Percentiles rank a stretch among this genome's conserved stretches.
These are phyloP conservation scores for Aureococcus anophagefferens DNA, from an alignment of 108 stramenopile species.

Conservation along the genomic window DNA sequence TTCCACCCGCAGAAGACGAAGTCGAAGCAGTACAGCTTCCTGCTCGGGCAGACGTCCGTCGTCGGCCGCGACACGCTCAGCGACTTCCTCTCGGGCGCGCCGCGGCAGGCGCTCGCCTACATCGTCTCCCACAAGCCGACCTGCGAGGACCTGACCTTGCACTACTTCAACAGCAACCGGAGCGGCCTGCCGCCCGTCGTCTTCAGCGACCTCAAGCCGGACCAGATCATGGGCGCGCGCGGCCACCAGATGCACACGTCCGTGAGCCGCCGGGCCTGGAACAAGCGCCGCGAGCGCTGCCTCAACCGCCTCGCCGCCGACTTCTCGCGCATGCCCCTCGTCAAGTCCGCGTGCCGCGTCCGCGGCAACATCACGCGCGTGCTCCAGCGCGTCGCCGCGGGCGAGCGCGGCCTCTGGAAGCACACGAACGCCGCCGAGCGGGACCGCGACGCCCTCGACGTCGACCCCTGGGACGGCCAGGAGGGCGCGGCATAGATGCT, in stretches of 20 bases:
- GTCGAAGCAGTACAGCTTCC: neutral
- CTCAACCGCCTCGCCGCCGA: neutral
- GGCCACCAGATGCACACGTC: neutral
- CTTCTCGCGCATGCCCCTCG: neutral
- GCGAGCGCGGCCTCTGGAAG: too few relatives aligned
- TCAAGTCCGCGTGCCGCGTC: neutral
- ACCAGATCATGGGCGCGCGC: neutral
- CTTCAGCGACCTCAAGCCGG: neutral
- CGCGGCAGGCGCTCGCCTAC: neutral
- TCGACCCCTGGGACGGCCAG: too few relatives aligned
- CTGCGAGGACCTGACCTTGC: neutral
- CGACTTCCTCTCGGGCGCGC: neutral
- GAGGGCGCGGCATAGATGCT: too few relatives aligned
- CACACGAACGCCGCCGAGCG: too few relatives aligned
- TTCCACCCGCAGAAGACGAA: too few relatives aligned
- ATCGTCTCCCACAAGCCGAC: neutral
- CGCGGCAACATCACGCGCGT: neutral
- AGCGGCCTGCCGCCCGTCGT: neutral
- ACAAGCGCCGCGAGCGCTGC: neutral
- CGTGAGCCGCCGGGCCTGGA: neutral
- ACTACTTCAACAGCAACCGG: neutral
- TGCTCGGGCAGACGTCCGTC: neutral
- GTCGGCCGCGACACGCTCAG: neutral
- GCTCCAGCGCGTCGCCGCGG: too few relatives aligned
- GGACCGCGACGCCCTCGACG: too few relatives aligned